phyloP scores from a whole-genome alignment of 768 basidiomycete species.

The Amanita muscaria region DNA sequence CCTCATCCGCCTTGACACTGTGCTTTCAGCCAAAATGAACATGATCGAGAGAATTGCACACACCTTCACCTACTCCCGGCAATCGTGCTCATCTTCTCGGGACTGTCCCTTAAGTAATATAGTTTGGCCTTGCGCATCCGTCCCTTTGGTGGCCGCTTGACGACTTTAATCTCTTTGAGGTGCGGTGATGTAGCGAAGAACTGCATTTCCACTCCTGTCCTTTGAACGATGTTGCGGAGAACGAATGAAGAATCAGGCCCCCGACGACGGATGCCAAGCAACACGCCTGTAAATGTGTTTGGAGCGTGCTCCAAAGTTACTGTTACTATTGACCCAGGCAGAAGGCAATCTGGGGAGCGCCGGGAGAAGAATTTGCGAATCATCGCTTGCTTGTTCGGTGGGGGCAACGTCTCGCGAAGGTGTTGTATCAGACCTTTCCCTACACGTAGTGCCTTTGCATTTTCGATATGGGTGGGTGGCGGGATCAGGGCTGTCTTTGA shows the following conservation, averaged over 20 bases:
- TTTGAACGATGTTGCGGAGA: conserved; percentile 82
- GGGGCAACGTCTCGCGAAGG: conserved; percentile 54
- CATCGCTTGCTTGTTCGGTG: conserved; percentile 61
- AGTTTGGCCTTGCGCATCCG: conserved; percentile 72
- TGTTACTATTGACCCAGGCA: conserved; percentile 80
- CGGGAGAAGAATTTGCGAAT: conserved; percentile 65
- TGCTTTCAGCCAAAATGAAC: too few relatives aligned
- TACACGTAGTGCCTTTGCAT: conserved; percentile 38
- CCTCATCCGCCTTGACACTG: neutral
- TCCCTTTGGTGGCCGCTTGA: conserved; percentile 54
- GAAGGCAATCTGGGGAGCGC: conserved; percentile 55
- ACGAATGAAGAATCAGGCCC: conserved; percentile 85
- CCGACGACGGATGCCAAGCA: conserved; percentile 73
- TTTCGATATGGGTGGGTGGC: conserved; percentile 32
- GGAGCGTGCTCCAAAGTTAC: conserved; percentile 73
- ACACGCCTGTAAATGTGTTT: conserved; percentile 80
- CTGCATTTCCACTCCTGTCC: conserved; percentile 90
- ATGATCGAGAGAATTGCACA: neutral
- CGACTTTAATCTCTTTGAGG: conserved; percentile 78
- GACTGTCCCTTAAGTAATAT: conserved; percentile 74
- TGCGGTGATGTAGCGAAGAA: conserved; percentile 83
- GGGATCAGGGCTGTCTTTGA: conserved; percentile 57
- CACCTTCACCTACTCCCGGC: conserved; percentile 17
- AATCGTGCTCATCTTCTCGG: conserved; percentile 78
- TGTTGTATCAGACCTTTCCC: conserved; percentile 79